Evolutionary conservation across 768 basidiomycete species (phyloP).

Genomic region (Russula vinacea): DNA sequence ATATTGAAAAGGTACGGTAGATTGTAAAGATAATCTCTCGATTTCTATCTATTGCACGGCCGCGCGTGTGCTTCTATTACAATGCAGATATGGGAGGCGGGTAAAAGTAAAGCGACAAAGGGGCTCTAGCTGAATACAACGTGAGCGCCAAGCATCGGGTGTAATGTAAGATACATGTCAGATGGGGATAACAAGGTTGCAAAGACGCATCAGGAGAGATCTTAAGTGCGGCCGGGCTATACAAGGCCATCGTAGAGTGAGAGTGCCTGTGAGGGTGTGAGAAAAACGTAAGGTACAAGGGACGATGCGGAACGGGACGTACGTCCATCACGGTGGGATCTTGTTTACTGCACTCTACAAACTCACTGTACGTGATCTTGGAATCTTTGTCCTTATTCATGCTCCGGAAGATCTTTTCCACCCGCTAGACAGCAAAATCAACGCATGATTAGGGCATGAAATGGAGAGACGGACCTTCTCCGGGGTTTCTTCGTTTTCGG

Average conservation of each 20-base stretch:
- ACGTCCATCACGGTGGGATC: slow-evolving; percentile 99
- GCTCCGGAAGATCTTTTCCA: slow-evolving; percentile 96
- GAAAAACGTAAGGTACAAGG: slow-evolving; percentile 22
- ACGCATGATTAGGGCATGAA: neutral
- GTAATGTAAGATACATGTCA: slow-evolving; percentile 12
- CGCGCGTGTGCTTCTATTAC: slow-evolving; percentile 9
- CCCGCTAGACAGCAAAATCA: slow-evolving; percentile 57
- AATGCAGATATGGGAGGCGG: slow-evolving; percentile 5
- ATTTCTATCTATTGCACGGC: slow-evolving; percentile 6
- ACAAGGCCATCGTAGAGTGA: slow-evolving; percentile 95
- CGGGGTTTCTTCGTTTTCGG: slow-evolving; percentile 98
- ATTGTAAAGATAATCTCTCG: slow-evolving; percentile 36
- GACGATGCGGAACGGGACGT: slow-evolving; percentile 28
- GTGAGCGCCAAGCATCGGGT: slow-evolving; percentile 4
- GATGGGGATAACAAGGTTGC: slow-evolving; percentile 9
- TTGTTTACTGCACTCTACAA: slow-evolving; percentile 97
- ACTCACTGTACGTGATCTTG: slow-evolving; percentile 91
- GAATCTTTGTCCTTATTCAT: slow-evolving; percentile 98
- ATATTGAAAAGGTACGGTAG: slow-evolving; percentile 78
- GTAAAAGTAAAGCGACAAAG: neutral
- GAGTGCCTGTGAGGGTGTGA: slow-evolving; percentile 57
- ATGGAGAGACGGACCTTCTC: slow-evolving; percentile 66
- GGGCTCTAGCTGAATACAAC: slow-evolving; percentile 8
- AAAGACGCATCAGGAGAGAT: neutral
- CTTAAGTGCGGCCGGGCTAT: slow-evolving; percentile 35